Base-by-base conservation (phyloP, 208 protist genomes). In the Leishmania major region DNA sequence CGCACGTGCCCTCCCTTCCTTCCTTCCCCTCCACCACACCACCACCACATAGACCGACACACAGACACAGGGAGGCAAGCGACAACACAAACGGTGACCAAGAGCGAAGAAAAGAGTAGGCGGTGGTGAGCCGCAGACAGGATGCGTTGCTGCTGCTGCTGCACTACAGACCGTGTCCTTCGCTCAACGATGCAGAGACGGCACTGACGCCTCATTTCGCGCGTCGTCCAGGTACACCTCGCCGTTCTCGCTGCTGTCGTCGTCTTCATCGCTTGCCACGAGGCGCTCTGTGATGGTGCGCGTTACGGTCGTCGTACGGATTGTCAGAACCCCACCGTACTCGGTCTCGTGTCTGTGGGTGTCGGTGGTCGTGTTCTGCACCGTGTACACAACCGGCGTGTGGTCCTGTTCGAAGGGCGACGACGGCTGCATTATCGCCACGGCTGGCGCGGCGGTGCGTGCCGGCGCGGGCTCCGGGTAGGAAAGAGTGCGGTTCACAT, bases 231-330 rank as follows among this genome's bases (percentile, higher is more conserved):
- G 7, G 74, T 31, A 45, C 81, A 80, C 73, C 72, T 85, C 74
- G n/a, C 79, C 81, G 25, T 85, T 77, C 22, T 93, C 87, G 37
- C 88, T 86, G 76, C 84, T 87, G 70, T 79, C 81, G 51, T 87
- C 84, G 62, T 93, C 90, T 47, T 92, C 89, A 47, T 93, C 88
- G 60, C 89, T 96, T 37, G 81, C 85, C 31, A 93, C 80, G 7
- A 90, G 75, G 10, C 82, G 91, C 82, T 94, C 91, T 75, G 93
- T 95, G 67, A 95, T 90, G 66, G 89, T 93, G 71, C 89, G 88
- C 28, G 88, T 92, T 19, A 92, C 87, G 3, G 93, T 95, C 25
- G 88, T 92, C 25, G 90, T 94, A 69, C 86, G 73, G 59, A 95
- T 89, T 15, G 91, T 96, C 43, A 95, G 70, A 11, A 95, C 84